Evolutionary conservation across 495 filamentous ascomycete genomes (phyloP), one percentile per base, ranked within the genome.

Genomic region (Daldinia bambusicola): DNA sequence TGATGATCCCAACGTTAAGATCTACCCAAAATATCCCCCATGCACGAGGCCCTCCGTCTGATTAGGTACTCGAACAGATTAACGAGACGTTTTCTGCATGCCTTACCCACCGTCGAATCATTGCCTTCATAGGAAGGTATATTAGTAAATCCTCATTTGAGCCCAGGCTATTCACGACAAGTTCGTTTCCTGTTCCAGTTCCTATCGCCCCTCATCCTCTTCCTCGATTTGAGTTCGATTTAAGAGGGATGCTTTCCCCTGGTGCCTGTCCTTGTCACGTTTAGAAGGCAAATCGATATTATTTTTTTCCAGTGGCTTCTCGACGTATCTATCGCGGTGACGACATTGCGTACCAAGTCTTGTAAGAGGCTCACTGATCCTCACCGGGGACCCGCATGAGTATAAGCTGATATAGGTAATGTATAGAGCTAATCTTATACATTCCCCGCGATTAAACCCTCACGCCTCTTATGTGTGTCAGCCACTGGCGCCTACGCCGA

Each of bases 91-190:
- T 59, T 45, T 57, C 48, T 52, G 48, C 55, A 51, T 61, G 38
- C 59, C 53, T 61, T 57, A 43, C 41, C 70, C 63, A 61, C 53
- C 51, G 26, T 66, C 65, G 43, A 57, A 73, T 73, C 66, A 73
- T 69, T 73, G 1, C 70, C 70, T 48, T 63, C 61, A 66, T 50
- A 56, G 70, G 70, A 73, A 73, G 62, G 70, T 73, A 55, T 59
- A 73, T 22, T 59, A 59, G 70, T 40, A 57, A 73, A 73, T 73
- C 70, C 61, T 73, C 70, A 73, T 73, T 69, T 69, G 58, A 62
- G 57, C 70, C 57, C 57, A 62, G 43, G 61, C 22, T 53, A 43
- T 61, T 34, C 52, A 73, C 43, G 61, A 43, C 43, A 55, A 50
- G 61, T 59, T 53, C 61, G 57, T 61, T 65, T 57, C 55, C 65